Base-by-base conservation (phyloP, 176 grass and related monocot genomes). In the Raddia distichophylla region DNA sequence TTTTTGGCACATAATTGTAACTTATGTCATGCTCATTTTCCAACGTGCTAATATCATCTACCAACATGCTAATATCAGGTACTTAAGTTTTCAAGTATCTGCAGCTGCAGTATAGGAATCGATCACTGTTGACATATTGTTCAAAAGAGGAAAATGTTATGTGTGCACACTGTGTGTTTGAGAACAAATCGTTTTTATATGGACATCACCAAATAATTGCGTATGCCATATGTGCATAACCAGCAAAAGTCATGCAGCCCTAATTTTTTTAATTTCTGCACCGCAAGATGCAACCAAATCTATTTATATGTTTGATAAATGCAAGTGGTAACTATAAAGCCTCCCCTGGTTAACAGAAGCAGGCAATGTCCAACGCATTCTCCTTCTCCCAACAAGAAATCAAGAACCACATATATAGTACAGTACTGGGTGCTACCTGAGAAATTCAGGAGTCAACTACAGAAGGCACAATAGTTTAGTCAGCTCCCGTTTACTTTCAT, bases 271-370 rank as follows among this genome's bases (percentile, higher is more conserved):
- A 64, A 34, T 64, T 16, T 51, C 15, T 54, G 58, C 10, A 40
- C 57, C 55, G 48, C 48, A 79, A 64, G 64, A 73, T 79, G 58
- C 67, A 61, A 49, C 49, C 8, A 44, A 78, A 71, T 61, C 0
- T 32, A 37, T 40, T 11, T 54, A 1, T 54, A 1, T 45, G 5
- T 44, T 71, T 61, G 4, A 27, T 48, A 79, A 18, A 15, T 27
- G 40, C 76, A 80, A 75, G 18, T 81, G 18, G 51, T 22, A 68
- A 67, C 3, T 67, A 47, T n/a, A 59, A 49, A 68, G 52, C 43
- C 35, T 67, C 43, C 69, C 8, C 43, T 3, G 37, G 76, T 80
- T 53, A 74, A 75, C 69, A 60, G 16, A 18, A 65, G 16, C 40
- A 57, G 17, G 4, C 73, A 69, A 60, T 40, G n/a, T 74, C 7